Evolutionary conservation across 345 rosid genomes (phyloP).

Genomic region (Schrenkiella parvula): DNA sequence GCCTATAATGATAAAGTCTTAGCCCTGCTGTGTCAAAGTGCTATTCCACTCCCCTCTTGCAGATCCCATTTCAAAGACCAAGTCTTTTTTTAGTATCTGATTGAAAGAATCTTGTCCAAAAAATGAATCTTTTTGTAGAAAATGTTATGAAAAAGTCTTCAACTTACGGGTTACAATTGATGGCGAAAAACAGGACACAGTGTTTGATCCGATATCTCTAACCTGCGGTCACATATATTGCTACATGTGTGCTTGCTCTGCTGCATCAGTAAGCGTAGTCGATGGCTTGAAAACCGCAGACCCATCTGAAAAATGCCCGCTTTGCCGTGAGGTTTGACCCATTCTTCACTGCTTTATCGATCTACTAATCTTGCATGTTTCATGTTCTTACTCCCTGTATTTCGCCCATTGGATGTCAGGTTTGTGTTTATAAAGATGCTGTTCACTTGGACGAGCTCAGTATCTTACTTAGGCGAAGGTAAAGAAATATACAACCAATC

Average conservation of each 20-base stretch:
- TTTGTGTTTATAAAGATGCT: constrained; percentile 58
- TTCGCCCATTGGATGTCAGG: constrained; percentile 30
- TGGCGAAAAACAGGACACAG: constrained; percentile 59
- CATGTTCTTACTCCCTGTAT: not conserved
- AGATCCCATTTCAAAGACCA: constrained; percentile 12
- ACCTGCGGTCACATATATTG: constrained; percentile 94
- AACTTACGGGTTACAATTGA: not conserved
- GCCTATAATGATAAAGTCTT: constrained; percentile 27
- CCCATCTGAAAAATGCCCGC: constrained; percentile 68
- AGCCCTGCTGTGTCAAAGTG: constrained; percentile 12
- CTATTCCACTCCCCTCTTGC: constrained; percentile 27
- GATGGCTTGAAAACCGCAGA: constrained; percentile 71
- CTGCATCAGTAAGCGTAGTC: constrained; percentile 78
- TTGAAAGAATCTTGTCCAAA: not conserved
- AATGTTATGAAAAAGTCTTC: not conserved
- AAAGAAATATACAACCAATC: not conserved
- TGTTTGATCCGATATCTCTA: constrained; percentile 85
- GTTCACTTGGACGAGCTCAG: constrained; percentile 84
- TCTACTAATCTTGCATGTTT: not conserved
- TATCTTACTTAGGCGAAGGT: constrained; percentile 68
- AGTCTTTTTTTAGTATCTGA: constrained; percentile 15
- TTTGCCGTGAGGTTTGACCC: constrained; percentile 74
- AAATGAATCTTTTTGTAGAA: not conserved
- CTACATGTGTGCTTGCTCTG: constrained; percentile 90
- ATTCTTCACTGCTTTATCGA: not conserved